A percentile compares a stretch with the other conserved stretches of the same genome.
phyloP scores from a whole-genome alignment of 192 early-diverging fungal genomes.

The Radiomyces spectabilis region DNA sequence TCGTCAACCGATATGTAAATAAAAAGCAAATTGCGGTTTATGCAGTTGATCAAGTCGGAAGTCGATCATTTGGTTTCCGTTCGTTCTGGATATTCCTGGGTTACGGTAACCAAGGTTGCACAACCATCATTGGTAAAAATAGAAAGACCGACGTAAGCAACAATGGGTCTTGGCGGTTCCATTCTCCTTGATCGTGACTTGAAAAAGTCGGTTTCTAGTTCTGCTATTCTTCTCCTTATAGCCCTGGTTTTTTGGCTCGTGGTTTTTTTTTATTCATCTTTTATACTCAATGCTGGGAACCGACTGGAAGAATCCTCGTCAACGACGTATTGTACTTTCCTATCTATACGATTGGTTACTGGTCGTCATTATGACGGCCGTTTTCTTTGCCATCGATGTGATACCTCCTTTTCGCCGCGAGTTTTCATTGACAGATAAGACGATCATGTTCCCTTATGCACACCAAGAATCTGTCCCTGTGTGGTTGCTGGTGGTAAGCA shows the following conservation, averaged over 20 bases:
- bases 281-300: not conserved
- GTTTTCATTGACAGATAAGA: slow-evolving; percentile 64
- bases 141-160: too few species aligned
- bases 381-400: slow-evolving; percentile 49
- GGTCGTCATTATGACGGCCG: slow-evolving; percentile 42
- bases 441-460: slow-evolving; percentile 54
- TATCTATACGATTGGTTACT: slow-evolving; percentile 36
- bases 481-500: slow-evolving; percentile 26
- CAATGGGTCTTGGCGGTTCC: too few species aligned
- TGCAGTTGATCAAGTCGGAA: too few species aligned
- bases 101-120: too few species aligned
- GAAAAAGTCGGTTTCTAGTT: too few species aligned
- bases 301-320: slow-evolving; percentile 2
- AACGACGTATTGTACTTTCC: slow-evolving; percentile 10
- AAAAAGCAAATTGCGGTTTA: too few species aligned
- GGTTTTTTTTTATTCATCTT: not conserved
- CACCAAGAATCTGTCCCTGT: slow-evolving; percentile 35
- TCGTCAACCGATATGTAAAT: too few species aligned
- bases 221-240: not conserved
- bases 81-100: too few species aligned
- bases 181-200: too few species aligned
- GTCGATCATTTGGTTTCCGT: too few species aligned
- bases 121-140: too few species aligned
- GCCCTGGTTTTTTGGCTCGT: not conserved
- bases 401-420: slow-evolving; percentile 61